Evolutionary conservation across 179 eudicot genomes (phyloP), one percentile per base, ranked within the genome.

Genomic region (Beta macrorhiza): DNA sequence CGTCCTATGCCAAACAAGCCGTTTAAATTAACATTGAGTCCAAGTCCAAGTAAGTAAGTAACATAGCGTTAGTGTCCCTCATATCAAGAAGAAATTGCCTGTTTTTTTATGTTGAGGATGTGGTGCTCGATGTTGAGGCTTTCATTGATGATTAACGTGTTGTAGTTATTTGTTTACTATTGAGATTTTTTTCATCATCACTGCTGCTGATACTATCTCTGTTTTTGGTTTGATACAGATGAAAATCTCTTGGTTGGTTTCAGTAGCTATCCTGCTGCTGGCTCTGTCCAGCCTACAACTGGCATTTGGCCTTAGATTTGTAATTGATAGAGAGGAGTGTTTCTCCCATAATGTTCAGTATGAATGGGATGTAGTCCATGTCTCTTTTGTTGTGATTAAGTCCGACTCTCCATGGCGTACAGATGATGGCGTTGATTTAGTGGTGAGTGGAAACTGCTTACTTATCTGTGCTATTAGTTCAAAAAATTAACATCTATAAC

Each of bases 321-420:
- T 90, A 71, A 87, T 95, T 20, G 98, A 93, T 29, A 89, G 92
- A 83, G 97, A 90, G 73, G 98, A 95, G 83, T 95, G 98, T 72
- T 85, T 89, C 82, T 88, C 98, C 32, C 98, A 93, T 83, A 92
- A 95, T 67, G 96, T 90, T 68, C 93, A 91, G 67, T 86, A 84
- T 32, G 92, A 91, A 20, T 89, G 90, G 80, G 91, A 88, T 58
- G 90, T 88, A 12, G 91, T 95, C 77, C 92, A 90, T 74, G 90
- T 74, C 57, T 93, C 98, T 15, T 93, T 91, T 65, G 98, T 95
- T 55, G 97, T 93, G 70, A 89, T 95, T 75, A 95, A 93, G 88
- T 82, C 90, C 8, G 97, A 95, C 72, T 89, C 92, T 14, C 74
- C 91, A 1, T 92, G 97, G 92, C 90, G 91, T 74, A 87, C 85